Base-by-base conservation (phyloP, 192 early-diverging fungal genomes). In the Gaertneriomyces sp. region DNA sequence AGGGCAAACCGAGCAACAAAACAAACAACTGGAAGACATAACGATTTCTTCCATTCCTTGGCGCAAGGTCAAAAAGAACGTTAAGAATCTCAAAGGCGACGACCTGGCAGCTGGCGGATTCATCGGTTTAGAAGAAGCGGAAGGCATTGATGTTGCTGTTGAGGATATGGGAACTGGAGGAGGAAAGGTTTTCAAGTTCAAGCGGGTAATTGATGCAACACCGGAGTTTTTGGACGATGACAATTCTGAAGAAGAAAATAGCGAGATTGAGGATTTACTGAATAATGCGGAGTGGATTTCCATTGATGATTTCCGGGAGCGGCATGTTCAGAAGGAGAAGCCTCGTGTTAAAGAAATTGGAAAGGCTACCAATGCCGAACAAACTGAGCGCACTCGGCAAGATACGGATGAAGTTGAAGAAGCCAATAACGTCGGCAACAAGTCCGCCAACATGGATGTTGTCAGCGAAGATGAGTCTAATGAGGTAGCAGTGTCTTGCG, bases 41-140 rank as follows among this genome's bases (percentile, higher is more conserved):
- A 17, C 20, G 0, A 10, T 62, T 52, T 55, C 61, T 19, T 11
- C 33, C 16, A 54, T 69, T 45, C 60, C 68, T 6, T 69, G 68
- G 68, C 4, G 12, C 14, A 16, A 51, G n/a, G 53, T 69, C 14
- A 25, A 45, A 38, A 5, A 47, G 25, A 9, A 19, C 39, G 58
- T 42, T n/a, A 42, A 44, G 5, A 55, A 53, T 40, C 42, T 69
- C 3, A 69, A 20, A 8, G 69, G 50, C 12, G 61, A 63, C 42
- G 84, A 91, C 45, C 90, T 90, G 47, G 73, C 42, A 38, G 64
- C 84, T 53, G 89, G 88, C 12, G 94, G 93, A 4, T 90, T 97
- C 71, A 53, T 94, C 16, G 87, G 87, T 51, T 78, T 97, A 44
- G 92, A 97, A 70, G 95, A 97, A 59, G 71, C 94, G 25, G 88